These are phyloP conservation scores for Aphanomyces invadans DNA, from an alignment of 352 stramenopile species.

Conservation along the genomic window DNA sequence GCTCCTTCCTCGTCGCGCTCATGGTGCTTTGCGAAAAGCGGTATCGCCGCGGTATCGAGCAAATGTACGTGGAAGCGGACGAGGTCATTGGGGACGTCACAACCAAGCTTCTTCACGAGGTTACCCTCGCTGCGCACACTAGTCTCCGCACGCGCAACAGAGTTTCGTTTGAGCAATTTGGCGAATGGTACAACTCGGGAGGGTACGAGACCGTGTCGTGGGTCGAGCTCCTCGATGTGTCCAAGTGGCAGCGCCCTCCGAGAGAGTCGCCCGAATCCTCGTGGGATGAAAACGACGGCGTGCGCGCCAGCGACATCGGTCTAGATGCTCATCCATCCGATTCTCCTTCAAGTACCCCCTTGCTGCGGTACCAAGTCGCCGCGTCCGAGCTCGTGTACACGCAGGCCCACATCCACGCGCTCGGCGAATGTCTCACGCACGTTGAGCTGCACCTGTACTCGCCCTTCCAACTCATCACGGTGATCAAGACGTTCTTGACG, in stretches of 20 bases:
- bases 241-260: conserved; percentile 59
- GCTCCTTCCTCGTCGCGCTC: conserved; percentile 71
- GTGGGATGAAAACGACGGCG: no score
- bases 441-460: conserved; percentile 23
- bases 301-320: conserved; percentile 17
- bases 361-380: not conserved
- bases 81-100: conserved; percentile 80
- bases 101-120: conserved; percentile 44
- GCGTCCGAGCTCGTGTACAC: conserved; percentile 1
- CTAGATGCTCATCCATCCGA: not conserved
- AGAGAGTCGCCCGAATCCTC: not conserved
- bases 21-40: conserved; percentile 82
- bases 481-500: conserved; percentile 19
- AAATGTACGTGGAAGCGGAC: conserved; percentile 80
- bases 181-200: conserved; percentile 83
- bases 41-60: conserved; percentile 73
- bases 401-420: not conserved
- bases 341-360: not conserved
- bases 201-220: conserved; percentile 78
- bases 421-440: conserved; percentile 19
- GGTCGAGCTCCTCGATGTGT: conserved; percentile 76
- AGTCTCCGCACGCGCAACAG: conserved; percentile 33
- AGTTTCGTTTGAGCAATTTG: conserved; percentile 88
- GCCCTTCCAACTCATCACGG: conserved; percentile 18
- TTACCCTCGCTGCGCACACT: not conserved